Percentiles rank a stretch among this genome's conserved stretches.
phyloP scores from a whole-genome alignment of 2,329 filamentous ascomycete species.

The Xenosphaeropsis pyriputrescens region DNA sequence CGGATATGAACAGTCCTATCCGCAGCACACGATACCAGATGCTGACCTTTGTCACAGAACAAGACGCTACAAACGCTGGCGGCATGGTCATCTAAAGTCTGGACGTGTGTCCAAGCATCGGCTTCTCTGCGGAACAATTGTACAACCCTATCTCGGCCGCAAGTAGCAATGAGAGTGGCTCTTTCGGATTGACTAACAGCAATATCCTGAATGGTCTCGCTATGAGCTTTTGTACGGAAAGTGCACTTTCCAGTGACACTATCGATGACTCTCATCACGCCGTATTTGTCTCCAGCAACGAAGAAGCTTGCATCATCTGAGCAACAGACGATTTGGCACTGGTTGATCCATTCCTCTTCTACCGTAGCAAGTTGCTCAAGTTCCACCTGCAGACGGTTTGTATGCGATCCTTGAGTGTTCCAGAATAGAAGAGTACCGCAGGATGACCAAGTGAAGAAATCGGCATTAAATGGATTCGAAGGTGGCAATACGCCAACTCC shows the following conservation, averaged over 20 bases:
- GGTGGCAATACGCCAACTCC: slow-evolving; percentile 55
- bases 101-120: slow-evolving; percentile 59
- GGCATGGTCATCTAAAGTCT: slow-evolving; percentile 85
- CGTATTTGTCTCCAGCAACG: slow-evolving; percentile 73
- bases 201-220: slow-evolving; percentile 72
- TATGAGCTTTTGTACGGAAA: slow-evolving; percentile 72
- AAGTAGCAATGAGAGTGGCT: slow-evolving; percentile 60
- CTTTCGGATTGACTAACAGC: slow-evolving; percentile 50
- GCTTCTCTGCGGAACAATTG: slow-evolving; percentile 61
- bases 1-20: slow-evolving; percentile 80
- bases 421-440: slow-evolving; percentile 74
- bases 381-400: slow-evolving; percentile 47
- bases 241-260: slow-evolving; percentile 40
- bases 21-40: slow-evolving; percentile 70
- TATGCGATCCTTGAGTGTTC: slow-evolving; percentile 57
- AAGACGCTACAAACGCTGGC: slow-evolving; percentile 70
- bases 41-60: slow-evolving; percentile 52
- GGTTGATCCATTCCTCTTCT: slow-evolving; percentile 37
- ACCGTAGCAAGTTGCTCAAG: slow-evolving; percentile 47
- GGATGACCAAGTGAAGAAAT: slow-evolving; percentile 82
- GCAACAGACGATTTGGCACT: slow-evolving; percentile 43
- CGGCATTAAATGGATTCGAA: slow-evolving; percentile 45
- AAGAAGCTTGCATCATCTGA: slow-evolving; percentile 50
- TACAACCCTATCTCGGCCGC: slow-evolving; percentile 78
- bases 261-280: slow-evolving; percentile 62